Conservation (phyloP, 306 rosid genomes). For the Benincasa hispida region DNA sequence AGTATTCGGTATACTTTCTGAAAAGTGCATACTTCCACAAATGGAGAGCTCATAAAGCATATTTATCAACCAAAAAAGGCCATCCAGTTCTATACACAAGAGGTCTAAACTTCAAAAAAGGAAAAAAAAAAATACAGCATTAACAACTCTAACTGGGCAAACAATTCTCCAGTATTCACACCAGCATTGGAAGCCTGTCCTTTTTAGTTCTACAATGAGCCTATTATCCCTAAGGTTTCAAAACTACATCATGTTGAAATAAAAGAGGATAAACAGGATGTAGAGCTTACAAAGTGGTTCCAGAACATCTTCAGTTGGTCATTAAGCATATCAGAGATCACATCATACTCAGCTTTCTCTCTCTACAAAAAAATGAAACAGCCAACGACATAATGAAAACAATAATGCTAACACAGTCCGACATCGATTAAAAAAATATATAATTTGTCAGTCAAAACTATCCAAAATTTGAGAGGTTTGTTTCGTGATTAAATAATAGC, state of each 20-base stretch:
- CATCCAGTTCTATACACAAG: too few relatives aligned
- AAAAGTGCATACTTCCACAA: too few relatives aligned
- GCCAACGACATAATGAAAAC: neutral
- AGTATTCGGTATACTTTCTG: too few relatives aligned
- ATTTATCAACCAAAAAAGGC: too few relatives aligned
- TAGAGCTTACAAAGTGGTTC: conserved; percentile 20
- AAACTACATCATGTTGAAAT: neutral
- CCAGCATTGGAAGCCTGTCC: too few relatives aligned
- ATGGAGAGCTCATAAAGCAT: too few relatives aligned
- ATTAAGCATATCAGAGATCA: conserved; percentile 31
- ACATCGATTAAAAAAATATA: neutral
- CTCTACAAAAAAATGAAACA: neutral
- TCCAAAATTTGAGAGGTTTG: neutral
- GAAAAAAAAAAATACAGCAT: too few relatives aligned
- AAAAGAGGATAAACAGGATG: neutral
- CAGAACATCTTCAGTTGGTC: conserved; percentile 27
- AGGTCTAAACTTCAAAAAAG: too few relatives aligned
- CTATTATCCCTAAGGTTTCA: neutral
- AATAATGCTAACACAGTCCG: neutral
- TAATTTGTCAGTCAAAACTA: neutral
- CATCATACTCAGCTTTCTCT: neutral
- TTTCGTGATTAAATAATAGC: neutral
- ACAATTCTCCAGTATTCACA: too few relatives aligned
- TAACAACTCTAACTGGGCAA: too few relatives aligned
- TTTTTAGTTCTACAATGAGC: neutral